Evolutionary conservation across 441 rosid species (phyloP).

Genomic region (Arabidopsis lyrata): DNA sequence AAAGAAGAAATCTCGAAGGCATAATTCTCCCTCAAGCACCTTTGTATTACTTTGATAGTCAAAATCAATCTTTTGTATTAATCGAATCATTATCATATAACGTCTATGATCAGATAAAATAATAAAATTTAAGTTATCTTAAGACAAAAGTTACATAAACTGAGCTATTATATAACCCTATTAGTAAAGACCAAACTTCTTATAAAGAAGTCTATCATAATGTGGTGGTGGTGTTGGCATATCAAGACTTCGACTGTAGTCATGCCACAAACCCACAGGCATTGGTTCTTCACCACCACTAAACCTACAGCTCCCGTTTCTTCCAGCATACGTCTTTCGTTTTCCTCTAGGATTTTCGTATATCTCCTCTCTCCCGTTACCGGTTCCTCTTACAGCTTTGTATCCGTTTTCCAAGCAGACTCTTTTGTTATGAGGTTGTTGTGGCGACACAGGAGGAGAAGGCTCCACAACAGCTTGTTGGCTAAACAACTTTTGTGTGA

Average conservation of each 20-base stretch:
- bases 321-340: background rate
- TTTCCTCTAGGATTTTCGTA: background rate
- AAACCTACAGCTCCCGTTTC: slow-evolving; percentile 5
- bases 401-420: background rate
- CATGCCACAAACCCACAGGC: background rate
- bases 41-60: too few relatives aligned
- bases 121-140: too few relatives aligned
- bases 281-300: slow-evolving; percentile 1
- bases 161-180: background rate
- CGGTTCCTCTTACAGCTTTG: slow-evolving; percentile 1
- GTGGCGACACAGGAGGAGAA: background rate
- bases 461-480: background rate
- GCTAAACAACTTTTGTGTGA: slow-evolving; percentile 14
- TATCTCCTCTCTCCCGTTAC: background rate
- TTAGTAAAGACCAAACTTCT: background rate
- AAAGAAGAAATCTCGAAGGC: too few relatives aligned
- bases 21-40: too few relatives aligned
- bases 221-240: slow-evolving; percentile 10
- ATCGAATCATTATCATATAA: too few relatives aligned
- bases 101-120: too few relatives aligned
- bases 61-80: too few relatives aligned
- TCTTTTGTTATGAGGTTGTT: slow-evolving; percentile 11
- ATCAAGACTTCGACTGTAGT: background rate
- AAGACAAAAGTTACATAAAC: too few relatives aligned
- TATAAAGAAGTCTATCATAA: slow-evolving; percentile 6